phyloP scores from a whole-genome alignment of 2,329 filamentous ascomycete genomes.

The Cladosporium sp. region DNA sequence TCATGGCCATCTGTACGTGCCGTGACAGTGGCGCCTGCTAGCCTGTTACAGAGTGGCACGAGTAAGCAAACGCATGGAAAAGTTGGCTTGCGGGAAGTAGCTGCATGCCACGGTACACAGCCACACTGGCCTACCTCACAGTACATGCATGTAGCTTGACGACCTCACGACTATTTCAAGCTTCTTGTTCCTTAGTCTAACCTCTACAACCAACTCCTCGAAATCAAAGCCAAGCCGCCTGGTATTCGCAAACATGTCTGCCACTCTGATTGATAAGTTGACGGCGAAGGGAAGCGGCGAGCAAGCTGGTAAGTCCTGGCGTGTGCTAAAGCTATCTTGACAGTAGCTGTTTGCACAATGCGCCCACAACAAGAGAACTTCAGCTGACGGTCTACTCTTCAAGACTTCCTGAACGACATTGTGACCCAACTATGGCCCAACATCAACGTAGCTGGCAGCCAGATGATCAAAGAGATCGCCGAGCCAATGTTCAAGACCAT shows the following conservation, averaged over 20 bases:
- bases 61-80: slow-evolving; percentile 16
- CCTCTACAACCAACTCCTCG: background rate
- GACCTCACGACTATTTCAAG: slow-evolving; percentile 2
- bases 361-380: background rate
- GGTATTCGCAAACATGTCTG: slow-evolving; percentile 22
- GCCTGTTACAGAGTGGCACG: slow-evolving; percentile 8
- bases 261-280: slow-evolving; percentile 43
- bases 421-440: slow-evolving; percentile 54
- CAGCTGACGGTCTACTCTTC: slow-evolving; percentile 10
- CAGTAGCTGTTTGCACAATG: background rate
- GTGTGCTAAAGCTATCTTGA: background rate
- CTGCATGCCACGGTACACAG: slow-evolving; percentile 8
- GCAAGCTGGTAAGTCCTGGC: slow-evolving; percentile 38
- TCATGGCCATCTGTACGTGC: slow-evolving; percentile 4
- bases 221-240: background rate
- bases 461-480: slow-evolving; percentile 51
- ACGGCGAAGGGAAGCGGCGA: slow-evolving; percentile 47
- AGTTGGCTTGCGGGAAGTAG: slow-evolving; percentile 14
- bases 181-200: background rate
- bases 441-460: slow-evolving; percentile 48
- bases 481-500: slow-evolving; percentile 53
- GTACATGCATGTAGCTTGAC: slow-evolving; percentile 6
- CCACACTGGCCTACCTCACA: slow-evolving; percentile 12
- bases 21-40: slow-evolving; percentile 9
- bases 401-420: slow-evolving; percentile 53